Percentiles rank a stretch among this genome's conserved stretches.
Conservation (phyloP, 2,329 filamentous ascomycete genomes). For the Penicillium paneum region DNA sequence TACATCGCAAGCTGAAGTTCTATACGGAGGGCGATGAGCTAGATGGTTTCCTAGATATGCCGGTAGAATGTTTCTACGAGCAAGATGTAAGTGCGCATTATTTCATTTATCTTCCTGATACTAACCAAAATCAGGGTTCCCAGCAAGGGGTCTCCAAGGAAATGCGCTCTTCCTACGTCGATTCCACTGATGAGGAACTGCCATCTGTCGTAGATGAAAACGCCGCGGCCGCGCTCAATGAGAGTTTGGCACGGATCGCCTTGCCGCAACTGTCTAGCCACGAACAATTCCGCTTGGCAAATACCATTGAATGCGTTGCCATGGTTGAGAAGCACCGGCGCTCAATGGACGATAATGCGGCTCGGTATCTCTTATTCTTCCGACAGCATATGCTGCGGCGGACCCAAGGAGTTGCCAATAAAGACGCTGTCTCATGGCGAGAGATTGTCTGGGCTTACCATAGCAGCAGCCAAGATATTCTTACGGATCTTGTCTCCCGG, state of each 20-base stretch:
- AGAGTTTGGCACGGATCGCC: constrained; percentile 70
- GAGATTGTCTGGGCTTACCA: constrained; percentile 48
- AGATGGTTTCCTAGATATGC: constrained; percentile 69
- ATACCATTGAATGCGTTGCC: constrained; percentile 80
- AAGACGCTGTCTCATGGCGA: constrained; percentile 60
- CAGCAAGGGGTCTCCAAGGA: constrained; percentile 48
- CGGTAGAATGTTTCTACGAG: constrained; percentile 48
- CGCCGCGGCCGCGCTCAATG: constrained; percentile 66
- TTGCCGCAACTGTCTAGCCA: constrained; percentile 77
- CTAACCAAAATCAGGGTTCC: constrained; percentile 31
- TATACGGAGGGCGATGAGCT: constrained; percentile 76
- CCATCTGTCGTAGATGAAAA: constrained; percentile 67
- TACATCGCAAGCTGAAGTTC: constrained; percentile 77
- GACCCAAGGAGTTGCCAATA: constrained; percentile 56
- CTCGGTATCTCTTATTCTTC: constrained; percentile 83
- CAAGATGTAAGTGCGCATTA: constrained; percentile 38
- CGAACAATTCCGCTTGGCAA: constrained; percentile 79
- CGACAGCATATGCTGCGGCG: constrained; percentile 72
- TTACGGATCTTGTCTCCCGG: constrained; percentile 75
- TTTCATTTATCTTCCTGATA: constrained; percentile 12
- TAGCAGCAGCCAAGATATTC: constrained; percentile 71
- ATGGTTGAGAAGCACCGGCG: constrained; percentile 81
- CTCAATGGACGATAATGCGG: constrained; percentile 86
- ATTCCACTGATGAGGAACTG: constrained; percentile 52
- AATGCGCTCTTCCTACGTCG: constrained; percentile 51